These are phyloP conservation scores for Gynochthodes officinalis DNA, from an alignment of 257 asterid genomes.

Conservation along the genomic window DNA sequence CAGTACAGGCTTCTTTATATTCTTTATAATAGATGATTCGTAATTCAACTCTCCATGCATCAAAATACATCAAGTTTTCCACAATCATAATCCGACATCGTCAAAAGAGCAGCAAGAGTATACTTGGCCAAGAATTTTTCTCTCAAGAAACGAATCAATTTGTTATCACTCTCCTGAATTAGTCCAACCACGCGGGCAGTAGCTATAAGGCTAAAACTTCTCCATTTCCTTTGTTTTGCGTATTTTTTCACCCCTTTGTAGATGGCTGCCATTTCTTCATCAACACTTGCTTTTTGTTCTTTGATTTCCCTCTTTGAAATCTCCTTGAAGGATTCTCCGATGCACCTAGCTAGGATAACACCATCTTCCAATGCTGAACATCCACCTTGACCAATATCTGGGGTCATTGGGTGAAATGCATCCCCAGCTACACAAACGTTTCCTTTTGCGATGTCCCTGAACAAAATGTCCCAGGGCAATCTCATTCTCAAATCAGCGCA, in stretches of 20 bases:
- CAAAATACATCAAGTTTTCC: conserved; percentile 1
- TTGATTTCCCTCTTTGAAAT: neutral
- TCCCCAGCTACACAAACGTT: conserved; percentile 4
- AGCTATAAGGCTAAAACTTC: conserved; percentile 2
- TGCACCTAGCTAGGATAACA: neutral
- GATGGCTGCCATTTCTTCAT: conserved; percentile 3
- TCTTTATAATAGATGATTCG: no score
- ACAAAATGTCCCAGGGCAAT: conserved; percentile 4
- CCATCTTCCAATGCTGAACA: conserved; percentile 4
- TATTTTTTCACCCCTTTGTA: neutral
- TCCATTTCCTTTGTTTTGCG: neutral
- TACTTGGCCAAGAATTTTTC: neutral
- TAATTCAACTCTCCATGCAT: no score
- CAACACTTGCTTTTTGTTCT: neutral
- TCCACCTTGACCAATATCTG: conserved; percentile 8
- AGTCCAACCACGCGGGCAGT: conserved; percentile 2
- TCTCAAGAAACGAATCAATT: neutral
- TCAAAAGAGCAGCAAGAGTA: neutral
- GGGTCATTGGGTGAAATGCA: conserved; percentile 7
- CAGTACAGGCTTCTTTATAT: no score
- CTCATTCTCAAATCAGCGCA: neutral
- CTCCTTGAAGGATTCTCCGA: neutral
- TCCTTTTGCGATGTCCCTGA: neutral
- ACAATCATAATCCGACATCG: conserved; percentile 3
- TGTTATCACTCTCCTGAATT: neutral